phyloP scores from a whole-genome alignment of 768 basidiomycete species.

The Trametes sanguinea region DNA sequence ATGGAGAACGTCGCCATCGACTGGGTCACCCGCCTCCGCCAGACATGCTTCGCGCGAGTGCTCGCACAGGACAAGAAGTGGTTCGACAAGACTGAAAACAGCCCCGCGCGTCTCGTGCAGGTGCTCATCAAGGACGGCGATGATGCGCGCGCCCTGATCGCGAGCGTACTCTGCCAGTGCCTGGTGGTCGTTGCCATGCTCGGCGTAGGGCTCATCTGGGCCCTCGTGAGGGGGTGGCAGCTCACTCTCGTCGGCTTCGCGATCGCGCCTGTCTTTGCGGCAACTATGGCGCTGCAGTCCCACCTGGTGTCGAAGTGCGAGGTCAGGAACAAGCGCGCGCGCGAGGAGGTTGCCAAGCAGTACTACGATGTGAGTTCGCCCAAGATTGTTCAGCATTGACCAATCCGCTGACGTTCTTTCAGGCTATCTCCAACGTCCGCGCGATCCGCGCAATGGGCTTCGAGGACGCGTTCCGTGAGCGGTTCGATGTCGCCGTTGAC shows the following conservation, averaged over 20 bases:
- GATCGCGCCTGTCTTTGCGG: slow-evolving; percentile 80
- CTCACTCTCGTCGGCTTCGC: slow-evolving; percentile 88
- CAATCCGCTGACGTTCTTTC: neutral
- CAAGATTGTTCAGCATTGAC: neutral
- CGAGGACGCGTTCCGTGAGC: slow-evolving; percentile 63
- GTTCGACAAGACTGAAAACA: slow-evolving; percentile 74
- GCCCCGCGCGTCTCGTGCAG: slow-evolving; percentile 65
- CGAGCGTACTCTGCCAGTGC: slow-evolving; percentile 69
- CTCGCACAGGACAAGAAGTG: slow-evolving; percentile 82
- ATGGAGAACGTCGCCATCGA: slow-evolving; percentile 74
- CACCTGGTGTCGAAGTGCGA: slow-evolving; percentile 72
- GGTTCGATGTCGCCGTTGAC: slow-evolving; percentile 67
- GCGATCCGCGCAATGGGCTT: slow-evolving; percentile 89
- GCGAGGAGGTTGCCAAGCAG: slow-evolving; percentile 80
- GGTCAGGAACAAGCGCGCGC: slow-evolving; percentile 76
- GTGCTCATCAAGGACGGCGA: slow-evolving; percentile 86
- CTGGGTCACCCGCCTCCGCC: slow-evolving; percentile 75
- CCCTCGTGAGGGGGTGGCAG: slow-evolving; percentile 86
- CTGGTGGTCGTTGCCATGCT: slow-evolving; percentile 83
- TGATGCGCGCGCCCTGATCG: slow-evolving; percentile 78
- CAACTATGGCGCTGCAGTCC: slow-evolving; percentile 74
- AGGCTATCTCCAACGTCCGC: slow-evolving; percentile 82
- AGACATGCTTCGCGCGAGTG: slow-evolving; percentile 54
- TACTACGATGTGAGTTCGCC: slow-evolving; percentile 75
- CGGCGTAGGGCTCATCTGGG: slow-evolving; percentile 84